These are phyloP conservation scores for Neofusicoccum cordaticola DNA, from an alignment of 2,329 filamentous ascomycete genomes.

Conservation along the genomic window DNA sequence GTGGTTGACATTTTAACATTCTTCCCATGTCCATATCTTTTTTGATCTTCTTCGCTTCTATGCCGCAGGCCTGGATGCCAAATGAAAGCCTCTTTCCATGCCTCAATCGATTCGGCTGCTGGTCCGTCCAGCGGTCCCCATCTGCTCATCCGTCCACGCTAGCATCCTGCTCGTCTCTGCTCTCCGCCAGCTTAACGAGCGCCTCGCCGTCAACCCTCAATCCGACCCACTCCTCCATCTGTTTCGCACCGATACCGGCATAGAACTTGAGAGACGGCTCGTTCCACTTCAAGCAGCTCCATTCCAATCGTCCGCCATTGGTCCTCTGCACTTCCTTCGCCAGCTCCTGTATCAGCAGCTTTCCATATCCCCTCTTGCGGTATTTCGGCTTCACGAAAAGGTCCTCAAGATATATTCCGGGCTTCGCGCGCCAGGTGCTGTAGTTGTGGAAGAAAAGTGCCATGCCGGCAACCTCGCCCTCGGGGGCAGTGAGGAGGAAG, in stretches of 20 bases:
- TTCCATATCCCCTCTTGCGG: conserved; percentile 76
- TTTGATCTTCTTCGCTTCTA: neutral
- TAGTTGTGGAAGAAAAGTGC: conserved; percentile 96
- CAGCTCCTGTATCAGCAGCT: conserved; percentile 68
- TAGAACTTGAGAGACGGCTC: conserved; percentile 88
- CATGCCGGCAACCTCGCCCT: conserved; percentile 63
- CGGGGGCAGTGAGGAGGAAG: conserved; percentile 55
- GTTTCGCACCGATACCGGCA: conserved; percentile 57
- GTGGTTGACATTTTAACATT: neutral
- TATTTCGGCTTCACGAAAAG: conserved; percentile 74
- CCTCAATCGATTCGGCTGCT: neutral
- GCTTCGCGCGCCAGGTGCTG: conserved; percentile 82
- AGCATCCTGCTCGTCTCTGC: neutral
- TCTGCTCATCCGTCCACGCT: no score
- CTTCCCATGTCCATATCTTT: neutral
- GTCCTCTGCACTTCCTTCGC: conserved; percentile 76
- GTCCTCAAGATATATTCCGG: conserved; percentile 92
- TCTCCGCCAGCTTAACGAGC: conserved; percentile 53
- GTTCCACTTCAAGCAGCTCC: conserved; percentile 93
- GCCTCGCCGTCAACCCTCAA: conserved; percentile 71
- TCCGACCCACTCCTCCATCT: conserved; percentile 69
- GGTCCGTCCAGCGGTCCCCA: neutral
- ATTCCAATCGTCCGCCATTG: conserved; percentile 75
- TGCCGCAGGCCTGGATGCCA: neutral
- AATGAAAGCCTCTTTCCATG: neutral